Conservation (phyloP, 169 alveolate genomes). For the Cryptosporidium baileyi region DNA sequence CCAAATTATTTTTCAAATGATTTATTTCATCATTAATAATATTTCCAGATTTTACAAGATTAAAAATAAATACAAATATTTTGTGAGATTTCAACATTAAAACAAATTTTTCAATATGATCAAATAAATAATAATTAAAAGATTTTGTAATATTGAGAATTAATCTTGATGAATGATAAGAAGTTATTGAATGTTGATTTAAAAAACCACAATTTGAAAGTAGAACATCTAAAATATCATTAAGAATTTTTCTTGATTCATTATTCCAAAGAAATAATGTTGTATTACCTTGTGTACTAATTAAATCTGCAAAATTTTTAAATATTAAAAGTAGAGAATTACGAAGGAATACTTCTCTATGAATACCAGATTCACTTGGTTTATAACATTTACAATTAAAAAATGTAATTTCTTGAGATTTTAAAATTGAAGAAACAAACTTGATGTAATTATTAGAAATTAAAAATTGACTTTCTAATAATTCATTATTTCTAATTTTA, state of each 20-base stretch:
- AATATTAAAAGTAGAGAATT: slow-evolving; percentile 16
- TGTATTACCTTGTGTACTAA: neutral
- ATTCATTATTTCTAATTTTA: neutral
- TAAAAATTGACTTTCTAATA: no score
- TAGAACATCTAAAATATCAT: neutral
- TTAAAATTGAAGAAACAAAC: slow-evolving; percentile 9
- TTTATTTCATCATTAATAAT: neutral
- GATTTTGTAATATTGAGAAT: neutral
- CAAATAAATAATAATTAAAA: neutral
- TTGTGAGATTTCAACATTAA: slow-evolving; percentile 12
- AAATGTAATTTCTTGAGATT: neutral
- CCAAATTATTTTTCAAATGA: neutral
- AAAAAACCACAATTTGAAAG: slow-evolving; percentile 38
- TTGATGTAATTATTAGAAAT: neutral
- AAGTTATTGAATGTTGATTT: neutral
- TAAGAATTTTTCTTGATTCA: slow-evolving; percentile 4
- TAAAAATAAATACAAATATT: neutral
- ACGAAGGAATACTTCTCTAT: slow-evolving; percentile 32
- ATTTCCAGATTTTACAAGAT: neutral
- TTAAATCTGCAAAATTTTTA: neutral
- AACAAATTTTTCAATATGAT: neutral
- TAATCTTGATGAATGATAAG: slow-evolving; percentile 15
- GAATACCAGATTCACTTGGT: slow-evolving; percentile 12
- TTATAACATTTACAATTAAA: slow-evolving; percentile 34
- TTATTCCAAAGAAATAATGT: neutral